These are phyloP conservation scores for Pulveroboletus sp. DNA, from an alignment of 768 basidiomycete genomes.

Conservation along the genomic window DNA sequence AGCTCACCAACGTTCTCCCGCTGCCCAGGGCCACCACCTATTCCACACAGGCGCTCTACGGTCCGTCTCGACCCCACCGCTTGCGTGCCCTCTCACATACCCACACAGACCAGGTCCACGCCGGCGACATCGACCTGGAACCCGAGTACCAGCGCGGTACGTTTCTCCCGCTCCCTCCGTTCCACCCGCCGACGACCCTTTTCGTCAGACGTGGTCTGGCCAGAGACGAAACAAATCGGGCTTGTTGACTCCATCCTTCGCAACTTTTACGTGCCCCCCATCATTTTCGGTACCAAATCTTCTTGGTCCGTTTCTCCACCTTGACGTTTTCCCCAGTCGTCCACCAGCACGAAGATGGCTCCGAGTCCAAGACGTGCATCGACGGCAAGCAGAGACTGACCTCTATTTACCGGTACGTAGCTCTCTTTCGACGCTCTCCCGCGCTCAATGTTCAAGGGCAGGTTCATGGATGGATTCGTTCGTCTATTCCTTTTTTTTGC, in stretches of 20 bases:
- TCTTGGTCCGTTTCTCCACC: neutral
- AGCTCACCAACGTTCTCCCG: conserved; percentile 45
- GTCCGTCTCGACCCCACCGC: conserved; percentile 24
- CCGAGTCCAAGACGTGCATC: conserved; percentile 63
- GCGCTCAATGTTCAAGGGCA: conserved; percentile 21
- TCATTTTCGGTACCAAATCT: conserved; percentile 59
- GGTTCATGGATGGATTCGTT: conserved; percentile 70
- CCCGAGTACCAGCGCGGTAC: conserved; percentile 77
- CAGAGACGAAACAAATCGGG: conserved; percentile 67
- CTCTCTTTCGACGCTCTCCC: neutral
- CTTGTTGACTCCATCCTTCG: conserved; percentile 76
- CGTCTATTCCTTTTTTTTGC: conserved; percentile 25
- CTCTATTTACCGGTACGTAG: conserved; percentile 60
- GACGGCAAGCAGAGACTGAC: conserved; percentile 82
- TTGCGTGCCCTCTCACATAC: neutral
- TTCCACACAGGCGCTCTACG: conserved; percentile 57
- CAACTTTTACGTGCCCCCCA: conserved; percentile 76
- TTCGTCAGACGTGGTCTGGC: conserved; percentile 69
- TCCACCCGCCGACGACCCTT: no score
- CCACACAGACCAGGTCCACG: conserved; percentile 56
- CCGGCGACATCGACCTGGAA: conserved; percentile 63
- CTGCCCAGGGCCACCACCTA: conserved; percentile 60
- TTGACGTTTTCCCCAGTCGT: conserved; percentile 39
- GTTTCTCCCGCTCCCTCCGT: neutral
- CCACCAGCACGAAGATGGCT: conserved; percentile 53